These are phyloP conservation scores for Moricandia moricandioides DNA, from an alignment of 345 rosid species.

Conservation along the genomic window DNA sequence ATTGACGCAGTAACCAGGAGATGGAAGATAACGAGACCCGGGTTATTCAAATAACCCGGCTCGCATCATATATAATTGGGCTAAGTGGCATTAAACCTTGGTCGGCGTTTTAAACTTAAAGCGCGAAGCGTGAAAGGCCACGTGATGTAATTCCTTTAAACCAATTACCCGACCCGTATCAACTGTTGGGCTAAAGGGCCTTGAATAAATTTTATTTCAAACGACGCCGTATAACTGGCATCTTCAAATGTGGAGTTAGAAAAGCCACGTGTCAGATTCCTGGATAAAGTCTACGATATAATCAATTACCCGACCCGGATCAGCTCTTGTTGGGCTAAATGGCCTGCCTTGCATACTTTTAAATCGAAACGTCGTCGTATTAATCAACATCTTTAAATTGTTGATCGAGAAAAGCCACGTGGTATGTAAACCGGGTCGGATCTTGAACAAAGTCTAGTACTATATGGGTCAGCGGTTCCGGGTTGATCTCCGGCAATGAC, in stretches of 20 bases:
- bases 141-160: neutral
- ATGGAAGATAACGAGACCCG: conserved; percentile 38
- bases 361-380: neutral
- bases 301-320: conserved; percentile 19
- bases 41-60: neutral
- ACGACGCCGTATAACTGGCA: neutral
- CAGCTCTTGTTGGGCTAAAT: neutral
- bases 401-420: conserved; percentile 21
- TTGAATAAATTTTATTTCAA: no score
- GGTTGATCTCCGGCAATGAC: conserved; percentile 28
- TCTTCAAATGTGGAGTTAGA: no score
- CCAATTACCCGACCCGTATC: neutral
- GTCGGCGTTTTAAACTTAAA: neutral
- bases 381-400: neutral
- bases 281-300: no score
- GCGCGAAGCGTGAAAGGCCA: neutral
- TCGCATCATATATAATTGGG: neutral
- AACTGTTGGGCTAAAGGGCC: no score
- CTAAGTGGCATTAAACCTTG: neutral
- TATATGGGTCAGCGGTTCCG: conserved; percentile 27
- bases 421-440: conserved; percentile 25
- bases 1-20: conserved; percentile 29
- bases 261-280: no score
- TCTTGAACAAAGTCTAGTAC: neutral
- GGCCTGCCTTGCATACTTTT: neutral